Conservation (phyloP, 1,284 basidiomycete genomes). For the Tilletia caries region DNA sequence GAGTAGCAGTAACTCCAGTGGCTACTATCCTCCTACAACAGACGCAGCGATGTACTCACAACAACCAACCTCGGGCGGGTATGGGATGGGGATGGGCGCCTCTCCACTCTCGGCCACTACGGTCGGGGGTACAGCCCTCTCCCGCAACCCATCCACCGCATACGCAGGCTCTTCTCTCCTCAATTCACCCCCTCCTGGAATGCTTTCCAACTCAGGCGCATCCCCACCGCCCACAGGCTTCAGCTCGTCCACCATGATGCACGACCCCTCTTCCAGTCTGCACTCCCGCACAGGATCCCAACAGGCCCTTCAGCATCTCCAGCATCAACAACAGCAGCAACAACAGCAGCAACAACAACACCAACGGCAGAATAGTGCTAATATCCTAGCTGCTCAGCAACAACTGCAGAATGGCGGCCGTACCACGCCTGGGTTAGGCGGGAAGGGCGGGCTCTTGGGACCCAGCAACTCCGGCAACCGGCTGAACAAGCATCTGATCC, state of each 20-base stretch:
- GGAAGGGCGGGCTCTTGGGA: neutral
- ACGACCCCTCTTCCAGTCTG: neutral
- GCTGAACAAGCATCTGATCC: conserved; percentile 2
- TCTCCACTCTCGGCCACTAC: too few species aligned
- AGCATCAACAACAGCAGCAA: too few species aligned
- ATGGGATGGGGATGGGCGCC: too few species aligned
- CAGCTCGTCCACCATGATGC: conserved; percentile 13
- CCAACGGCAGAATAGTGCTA: neutral
- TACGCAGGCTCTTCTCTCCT: conserved; percentile 7
- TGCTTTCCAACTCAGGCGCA: neutral
- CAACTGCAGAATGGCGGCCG: neutral
- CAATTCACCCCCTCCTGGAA: neutral
- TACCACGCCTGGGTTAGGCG: neutral
- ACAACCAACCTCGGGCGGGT: too few species aligned
- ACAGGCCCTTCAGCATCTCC: neutral
- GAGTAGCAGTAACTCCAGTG: neutral
- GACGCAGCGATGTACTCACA: too few species aligned
- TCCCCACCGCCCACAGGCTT: conserved; percentile 1
- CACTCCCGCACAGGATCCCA: neutral
- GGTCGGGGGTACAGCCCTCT: too few species aligned
- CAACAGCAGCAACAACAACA: too few species aligned
- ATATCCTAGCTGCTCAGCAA: too few species aligned
- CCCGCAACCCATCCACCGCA: neutral
- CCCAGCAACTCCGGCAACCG: neutral
- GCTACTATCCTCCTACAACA: neutral